A percentile compares a stretch with the other conserved stretches of the same genome.
Conservation (phyloP, 2,329 filamentous ascomycete species). For the Aspergillus pseudoterreus region DNA sequence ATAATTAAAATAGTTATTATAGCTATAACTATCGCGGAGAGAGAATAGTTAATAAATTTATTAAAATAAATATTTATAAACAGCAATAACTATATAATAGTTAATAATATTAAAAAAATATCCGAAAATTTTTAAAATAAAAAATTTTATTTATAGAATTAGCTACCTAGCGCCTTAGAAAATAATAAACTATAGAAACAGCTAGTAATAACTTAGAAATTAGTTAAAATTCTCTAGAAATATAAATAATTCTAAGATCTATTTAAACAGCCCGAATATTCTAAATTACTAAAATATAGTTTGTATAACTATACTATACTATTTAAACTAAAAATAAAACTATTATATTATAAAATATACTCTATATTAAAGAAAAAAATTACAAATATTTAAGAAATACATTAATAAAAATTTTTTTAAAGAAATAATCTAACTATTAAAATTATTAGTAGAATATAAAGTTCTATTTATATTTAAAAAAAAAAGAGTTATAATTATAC, state of each 20-base stretch:
- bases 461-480: no score
- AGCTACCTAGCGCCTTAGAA: not conserved
- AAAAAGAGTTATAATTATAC: no score
- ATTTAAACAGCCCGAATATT: no score
- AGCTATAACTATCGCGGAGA: no score
- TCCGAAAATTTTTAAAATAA: no score
- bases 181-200: not conserved
- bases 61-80: not conserved
- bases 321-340: not conserved
- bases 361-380: not conserved
- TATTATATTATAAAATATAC: no score
- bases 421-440: slow-evolving; percentile 1
- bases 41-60: not conserved
- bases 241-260: not conserved
- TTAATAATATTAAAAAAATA: no score
- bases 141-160: not conserved
- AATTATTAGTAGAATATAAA: not conserved
- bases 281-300: not conserved
- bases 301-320: not conserved
- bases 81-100: no score
- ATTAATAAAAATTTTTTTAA: not conserved
- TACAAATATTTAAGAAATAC: not conserved
- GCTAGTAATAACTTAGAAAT: not conserved
- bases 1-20: no score
- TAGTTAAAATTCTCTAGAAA: not conserved